phyloP scores from a whole-genome alignment of 164 flowering plant species.

The Dillenia turbinata region DNA sequence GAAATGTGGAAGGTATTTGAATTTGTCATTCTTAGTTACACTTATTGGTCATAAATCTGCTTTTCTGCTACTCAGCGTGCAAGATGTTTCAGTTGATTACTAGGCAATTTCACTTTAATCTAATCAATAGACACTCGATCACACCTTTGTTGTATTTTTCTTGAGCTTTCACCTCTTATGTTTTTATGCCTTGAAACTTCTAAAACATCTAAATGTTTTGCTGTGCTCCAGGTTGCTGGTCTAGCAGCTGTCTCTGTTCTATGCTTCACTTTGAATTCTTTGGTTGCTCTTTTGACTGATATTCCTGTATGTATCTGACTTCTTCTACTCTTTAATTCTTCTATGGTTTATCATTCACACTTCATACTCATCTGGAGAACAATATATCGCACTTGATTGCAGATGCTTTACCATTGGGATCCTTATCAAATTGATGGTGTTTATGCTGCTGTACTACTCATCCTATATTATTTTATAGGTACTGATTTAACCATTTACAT shows the following conservation, averaged over 20 bases:
- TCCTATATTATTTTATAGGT: slow-evolving; percentile 84
- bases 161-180: not conserved
- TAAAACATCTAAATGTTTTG: not conserved
- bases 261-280: slow-evolving; percentile 74
- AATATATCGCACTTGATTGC: slow-evolving; percentile 17
- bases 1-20: slow-evolving; percentile 76
- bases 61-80: not conserved
- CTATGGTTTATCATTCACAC: slow-evolving; percentile 1
- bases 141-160: not conserved
- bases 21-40: not conserved
- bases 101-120: not conserved
- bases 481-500: slow-evolving; percentile 10
- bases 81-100: not conserved
- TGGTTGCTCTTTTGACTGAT: slow-evolving; percentile 61
- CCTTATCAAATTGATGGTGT: slow-evolving; percentile 26
- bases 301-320: slow-evolving; percentile 54
- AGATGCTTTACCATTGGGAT: slow-evolving; percentile 62
- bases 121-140: not conserved
- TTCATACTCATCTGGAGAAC: slow-evolving; percentile 3
- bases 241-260: slow-evolving; percentile 69
- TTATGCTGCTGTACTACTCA: slow-evolving; percentile 39
- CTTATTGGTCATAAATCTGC: not conserved
- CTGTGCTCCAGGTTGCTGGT: slow-evolving; percentile 66
- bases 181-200: not conserved
- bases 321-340: not conserved